Percentiles rank a stretch among this genome's conserved stretches.
These are phyloP conservation scores for Plenodomus biglobosus DNA, from an alignment of 2,329 filamentous ascomycete genomes.

Conservation along the genomic window DNA sequence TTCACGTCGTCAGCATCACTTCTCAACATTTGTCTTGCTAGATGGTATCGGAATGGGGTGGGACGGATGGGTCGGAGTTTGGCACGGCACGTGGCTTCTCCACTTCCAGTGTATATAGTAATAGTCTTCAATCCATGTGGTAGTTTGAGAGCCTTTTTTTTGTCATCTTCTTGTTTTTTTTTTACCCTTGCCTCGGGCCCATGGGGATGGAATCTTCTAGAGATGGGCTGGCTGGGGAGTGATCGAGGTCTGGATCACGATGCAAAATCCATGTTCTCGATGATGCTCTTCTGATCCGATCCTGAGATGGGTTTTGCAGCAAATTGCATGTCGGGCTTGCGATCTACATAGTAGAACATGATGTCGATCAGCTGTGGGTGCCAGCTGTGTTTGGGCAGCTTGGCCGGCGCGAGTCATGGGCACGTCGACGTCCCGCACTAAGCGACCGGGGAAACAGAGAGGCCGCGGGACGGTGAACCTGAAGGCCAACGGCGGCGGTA, in stretches of 20 bases:
- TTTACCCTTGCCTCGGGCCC: no score
- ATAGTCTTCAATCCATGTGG: neutral
- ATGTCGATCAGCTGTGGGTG: neutral
- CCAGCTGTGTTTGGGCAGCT: neutral
- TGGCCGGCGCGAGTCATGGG: neutral
- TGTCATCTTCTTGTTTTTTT: no score
- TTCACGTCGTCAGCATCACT: neutral
- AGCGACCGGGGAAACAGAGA: neutral
- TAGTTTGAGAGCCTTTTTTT: no score
- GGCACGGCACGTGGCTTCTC: neutral
- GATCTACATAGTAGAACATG: neutral
- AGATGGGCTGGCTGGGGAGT: no score
- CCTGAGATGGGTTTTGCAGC: neutral
- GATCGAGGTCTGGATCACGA: neutral
- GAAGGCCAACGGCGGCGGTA: neutral
- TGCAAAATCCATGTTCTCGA: neutral
- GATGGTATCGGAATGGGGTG: neutral
- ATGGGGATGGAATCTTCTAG: neutral
- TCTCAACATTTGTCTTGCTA: neutral
- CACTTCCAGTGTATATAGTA: neutral
- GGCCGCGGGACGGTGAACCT: neutral
- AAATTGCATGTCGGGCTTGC: neutral
- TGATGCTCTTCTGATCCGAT: neutral
- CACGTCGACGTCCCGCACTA: neutral
- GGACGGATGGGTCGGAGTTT: neutral